phyloP scores from a whole-genome alignment of 169 alveolate species.

The Babesia divergens region DNA sequence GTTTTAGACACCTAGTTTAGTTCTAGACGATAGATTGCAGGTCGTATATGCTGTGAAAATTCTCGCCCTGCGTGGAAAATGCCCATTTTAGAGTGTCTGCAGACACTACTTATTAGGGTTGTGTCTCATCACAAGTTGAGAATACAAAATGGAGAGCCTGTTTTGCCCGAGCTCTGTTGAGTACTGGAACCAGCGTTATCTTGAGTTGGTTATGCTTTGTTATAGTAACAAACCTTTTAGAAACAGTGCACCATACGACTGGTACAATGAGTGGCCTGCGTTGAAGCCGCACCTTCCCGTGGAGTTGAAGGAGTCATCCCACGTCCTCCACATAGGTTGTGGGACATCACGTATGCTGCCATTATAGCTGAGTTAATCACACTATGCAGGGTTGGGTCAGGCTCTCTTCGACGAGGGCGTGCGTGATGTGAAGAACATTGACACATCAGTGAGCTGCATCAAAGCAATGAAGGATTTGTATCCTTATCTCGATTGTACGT shows the following conservation, averaged over 20 bases:
- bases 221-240: background rate
- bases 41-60: too few species aligned
- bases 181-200: slow-evolving; percentile 58
- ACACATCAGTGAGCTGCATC: slow-evolving; percentile 45
- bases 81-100: background rate
- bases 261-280: slow-evolving; percentile 56
- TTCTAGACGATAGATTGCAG: too few species aligned
- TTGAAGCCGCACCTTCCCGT: slow-evolving; percentile 23
- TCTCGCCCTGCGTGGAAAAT: background rate
- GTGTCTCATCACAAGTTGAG: background rate
- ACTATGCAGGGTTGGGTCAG: slow-evolving; percentile 31
- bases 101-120: background rate
- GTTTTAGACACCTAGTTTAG: too few species aligned
- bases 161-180: slow-evolving; percentile 1
- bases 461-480: slow-evolving; percentile 27
- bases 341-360: slow-evolving; percentile 49
- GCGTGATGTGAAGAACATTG: slow-evolving; percentile 30
- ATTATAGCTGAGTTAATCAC: background rate
- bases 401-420: slow-evolving; percentile 45
- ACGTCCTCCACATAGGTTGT: slow-evolving; percentile 63
- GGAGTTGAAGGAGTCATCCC: background rate
- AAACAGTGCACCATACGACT: slow-evolving; percentile 26
- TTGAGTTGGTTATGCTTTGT: background rate
- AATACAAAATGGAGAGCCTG: background rate
- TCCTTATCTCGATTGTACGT: slow-evolving; percentile 56